phyloP scores from a whole-genome alignment of 768 basidiomycete species.

The Termitomyces sp. region DNA sequence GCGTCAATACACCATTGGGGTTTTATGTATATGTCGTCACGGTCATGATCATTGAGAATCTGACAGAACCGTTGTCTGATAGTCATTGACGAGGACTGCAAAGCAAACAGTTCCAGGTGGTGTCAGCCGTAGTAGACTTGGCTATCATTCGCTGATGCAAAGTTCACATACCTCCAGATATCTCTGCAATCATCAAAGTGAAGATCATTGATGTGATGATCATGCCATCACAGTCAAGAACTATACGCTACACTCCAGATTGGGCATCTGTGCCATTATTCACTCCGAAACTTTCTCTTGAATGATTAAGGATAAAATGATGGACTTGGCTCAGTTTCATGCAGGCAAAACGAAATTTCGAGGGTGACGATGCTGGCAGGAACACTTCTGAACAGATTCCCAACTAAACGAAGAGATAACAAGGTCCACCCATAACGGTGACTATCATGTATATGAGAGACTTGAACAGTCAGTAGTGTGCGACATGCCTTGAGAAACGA shows the following conservation, averaged over 20 bases:
- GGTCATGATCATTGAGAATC: neutral
- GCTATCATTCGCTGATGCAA: neutral
- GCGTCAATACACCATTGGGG: too few species aligned
- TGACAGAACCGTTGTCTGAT: neutral
- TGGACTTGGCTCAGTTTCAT: neutral
- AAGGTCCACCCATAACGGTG: neutral
- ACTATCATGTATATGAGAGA: constrained; percentile 12
- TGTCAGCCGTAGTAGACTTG: neutral
- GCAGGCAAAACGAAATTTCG: neutral
- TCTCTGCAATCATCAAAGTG: neutral
- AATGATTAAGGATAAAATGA: neutral
- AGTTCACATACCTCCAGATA: too few species aligned
- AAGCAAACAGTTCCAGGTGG: neutral
- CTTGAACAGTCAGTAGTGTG: neutral
- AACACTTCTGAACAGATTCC: neutral
- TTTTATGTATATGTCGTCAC: neutral
- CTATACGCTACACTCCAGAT: neutral
- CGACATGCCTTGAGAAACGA: constrained; percentile 4
- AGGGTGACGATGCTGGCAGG: neutral
- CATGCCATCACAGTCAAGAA: neutral
- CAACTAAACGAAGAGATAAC: neutral
- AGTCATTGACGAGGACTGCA: neutral
- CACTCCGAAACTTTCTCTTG: neutral
- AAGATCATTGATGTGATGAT: constrained; percentile 7
- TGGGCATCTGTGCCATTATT: neutral